phyloP scores from a whole-genome alignment of 345 rosid genomes.

The Eucalyptus victrix region DNA sequence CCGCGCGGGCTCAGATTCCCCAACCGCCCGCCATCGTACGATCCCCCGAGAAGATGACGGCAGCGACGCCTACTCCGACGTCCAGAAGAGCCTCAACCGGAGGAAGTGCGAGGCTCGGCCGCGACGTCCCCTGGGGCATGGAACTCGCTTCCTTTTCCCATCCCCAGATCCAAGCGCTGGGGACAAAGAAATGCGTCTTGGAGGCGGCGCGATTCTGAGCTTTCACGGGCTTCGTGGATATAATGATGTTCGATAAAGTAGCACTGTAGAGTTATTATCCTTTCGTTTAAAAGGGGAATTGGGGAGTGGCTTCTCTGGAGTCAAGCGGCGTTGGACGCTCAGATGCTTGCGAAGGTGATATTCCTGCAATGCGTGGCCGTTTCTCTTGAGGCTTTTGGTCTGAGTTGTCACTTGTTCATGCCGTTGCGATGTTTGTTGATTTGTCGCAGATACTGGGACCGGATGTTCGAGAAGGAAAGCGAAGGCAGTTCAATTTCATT shows the following conservation, averaged over 20 bases:
- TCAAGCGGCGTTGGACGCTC: conserved; percentile 51
- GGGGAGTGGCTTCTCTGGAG: conserved; percentile 16
- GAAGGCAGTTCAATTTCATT: conserved; percentile 61
- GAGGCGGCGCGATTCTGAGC: neutral
- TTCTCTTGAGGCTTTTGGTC: neutral
- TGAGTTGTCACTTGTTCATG: neutral
- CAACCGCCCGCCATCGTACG: conserved; percentile 1
- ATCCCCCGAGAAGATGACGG: neutral
- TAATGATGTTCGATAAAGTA: neutral
- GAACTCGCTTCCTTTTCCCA: conserved; percentile 58
- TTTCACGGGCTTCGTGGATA: neutral
- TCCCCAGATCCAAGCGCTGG: conserved; percentile 32
- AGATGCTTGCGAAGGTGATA: conserved; percentile 63
- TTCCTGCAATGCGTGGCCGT: neutral
- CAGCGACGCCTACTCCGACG: conserved; percentile 29
- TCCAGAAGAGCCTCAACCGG: conserved; percentile 56
- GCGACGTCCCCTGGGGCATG: conserved; percentile 13
- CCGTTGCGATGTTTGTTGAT: conserved; percentile 33
- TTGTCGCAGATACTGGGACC: conserved; percentile 58
- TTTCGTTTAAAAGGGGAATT: too few relatives aligned
- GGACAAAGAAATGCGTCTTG: neutral
- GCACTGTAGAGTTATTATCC: neutral
- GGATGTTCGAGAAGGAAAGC: conserved; percentile 71
- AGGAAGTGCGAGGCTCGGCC: neutral
- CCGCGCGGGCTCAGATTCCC: conserved; percentile 13